A percentile compares a stretch with the other conserved stretches of the same genome.
Evolutionary conservation across 2,329 filamentous ascomycete species (phyloP).

Genomic region (Cladosporium velox): DNA sequence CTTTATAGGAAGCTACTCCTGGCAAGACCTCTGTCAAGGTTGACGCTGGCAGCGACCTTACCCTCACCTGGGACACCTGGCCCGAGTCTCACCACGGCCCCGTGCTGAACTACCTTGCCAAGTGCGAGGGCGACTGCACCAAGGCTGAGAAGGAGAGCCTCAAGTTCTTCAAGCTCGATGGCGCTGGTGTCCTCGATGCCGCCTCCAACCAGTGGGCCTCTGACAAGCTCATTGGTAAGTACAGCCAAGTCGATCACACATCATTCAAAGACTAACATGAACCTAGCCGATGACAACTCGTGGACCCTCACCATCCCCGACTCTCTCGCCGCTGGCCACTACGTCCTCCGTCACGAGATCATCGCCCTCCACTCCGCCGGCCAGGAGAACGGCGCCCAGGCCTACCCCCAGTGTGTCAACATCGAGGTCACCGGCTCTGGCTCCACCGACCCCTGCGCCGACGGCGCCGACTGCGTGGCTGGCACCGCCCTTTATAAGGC

Average conservation of each 20-base stretch:
- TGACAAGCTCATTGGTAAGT: constrained; percentile 48
- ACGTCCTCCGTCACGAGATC: constrained; percentile 61
- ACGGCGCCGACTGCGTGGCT: constrained; percentile 17
- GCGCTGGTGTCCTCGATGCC: constrained; percentile 54
- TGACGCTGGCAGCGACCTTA: constrained; percentile 52
- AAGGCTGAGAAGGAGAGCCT: constrained; percentile 55
- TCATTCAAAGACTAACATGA: not conserved
- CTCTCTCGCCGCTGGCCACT: constrained; percentile 58
- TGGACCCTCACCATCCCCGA: constrained; percentile 53
- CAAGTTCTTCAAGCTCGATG: constrained; percentile 65
- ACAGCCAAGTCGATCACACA: not conserved
- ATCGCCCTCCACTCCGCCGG: constrained; percentile 61
- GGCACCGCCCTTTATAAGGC: constrained; percentile 58
- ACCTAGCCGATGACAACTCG: constrained; percentile 23
- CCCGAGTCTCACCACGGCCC: constrained; percentile 66
- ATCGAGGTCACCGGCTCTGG: constrained; percentile 60
- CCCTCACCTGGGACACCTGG: constrained; percentile 50
- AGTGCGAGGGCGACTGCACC: constrained; percentile 58
- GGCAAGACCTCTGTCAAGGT: constrained; percentile 56
- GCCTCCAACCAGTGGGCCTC: constrained; percentile 54
- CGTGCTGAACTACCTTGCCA: constrained; percentile 65
- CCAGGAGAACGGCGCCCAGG: constrained; percentile 24
- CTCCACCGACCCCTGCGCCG: constrained; percentile 17
- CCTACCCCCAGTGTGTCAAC: constrained; percentile 53
- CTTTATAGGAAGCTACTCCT: constrained; percentile 45